Conservation (phyloP, 2,329 filamentous ascomycete genomes). For the Pestalotiopsis sp. region DNA sequence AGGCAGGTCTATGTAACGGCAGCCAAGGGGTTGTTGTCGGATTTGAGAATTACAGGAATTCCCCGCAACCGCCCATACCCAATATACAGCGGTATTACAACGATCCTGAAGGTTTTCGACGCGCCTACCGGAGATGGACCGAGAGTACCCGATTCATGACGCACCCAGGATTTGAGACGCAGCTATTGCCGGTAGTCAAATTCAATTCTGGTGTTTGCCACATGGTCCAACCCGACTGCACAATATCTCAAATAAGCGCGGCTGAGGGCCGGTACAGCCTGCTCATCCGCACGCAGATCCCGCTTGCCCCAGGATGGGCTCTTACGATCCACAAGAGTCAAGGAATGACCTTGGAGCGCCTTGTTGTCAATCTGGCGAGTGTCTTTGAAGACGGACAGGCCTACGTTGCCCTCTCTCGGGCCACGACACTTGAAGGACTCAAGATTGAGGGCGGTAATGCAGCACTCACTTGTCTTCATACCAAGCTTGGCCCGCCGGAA, state of each 20-base stretch:
- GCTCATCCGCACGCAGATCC: slow-evolving; percentile 58
- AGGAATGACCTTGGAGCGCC: slow-evolving; percentile 60
- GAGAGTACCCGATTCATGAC: slow-evolving; percentile 40
- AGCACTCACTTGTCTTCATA: not conserved
- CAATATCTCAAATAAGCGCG: slow-evolving; percentile 43
- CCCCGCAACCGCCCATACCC: slow-evolving; percentile 23
- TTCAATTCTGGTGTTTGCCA: slow-evolving; percentile 48
- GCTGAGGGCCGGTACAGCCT: slow-evolving; percentile 43
- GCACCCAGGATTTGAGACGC: slow-evolving; percentile 23
- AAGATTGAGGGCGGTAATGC: slow-evolving; percentile 13
- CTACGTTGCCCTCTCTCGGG: slow-evolving; percentile 59
- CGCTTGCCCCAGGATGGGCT: slow-evolving; percentile 60
- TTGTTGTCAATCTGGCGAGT: slow-evolving; percentile 50
- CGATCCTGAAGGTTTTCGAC: slow-evolving; percentile 31
- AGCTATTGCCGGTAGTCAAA: slow-evolving; percentile 49
- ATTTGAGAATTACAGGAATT: slow-evolving; percentile 35
- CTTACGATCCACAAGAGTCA: slow-evolving; percentile 65
- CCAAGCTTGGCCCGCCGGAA: not conserved
- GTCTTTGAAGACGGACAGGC: slow-evolving; percentile 56
- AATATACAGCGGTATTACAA: slow-evolving; percentile 17
- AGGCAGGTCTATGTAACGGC: slow-evolving; percentile 43
- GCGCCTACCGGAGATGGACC: slow-evolving; percentile 31
- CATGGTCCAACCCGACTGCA: slow-evolving; percentile 52
- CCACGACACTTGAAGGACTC: slow-evolving; percentile 46
- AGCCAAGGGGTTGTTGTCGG: slow-evolving; percentile 44